Base-by-base conservation (phyloP, 306 rosid genomes). In the Trifolium pratense region DNA sequence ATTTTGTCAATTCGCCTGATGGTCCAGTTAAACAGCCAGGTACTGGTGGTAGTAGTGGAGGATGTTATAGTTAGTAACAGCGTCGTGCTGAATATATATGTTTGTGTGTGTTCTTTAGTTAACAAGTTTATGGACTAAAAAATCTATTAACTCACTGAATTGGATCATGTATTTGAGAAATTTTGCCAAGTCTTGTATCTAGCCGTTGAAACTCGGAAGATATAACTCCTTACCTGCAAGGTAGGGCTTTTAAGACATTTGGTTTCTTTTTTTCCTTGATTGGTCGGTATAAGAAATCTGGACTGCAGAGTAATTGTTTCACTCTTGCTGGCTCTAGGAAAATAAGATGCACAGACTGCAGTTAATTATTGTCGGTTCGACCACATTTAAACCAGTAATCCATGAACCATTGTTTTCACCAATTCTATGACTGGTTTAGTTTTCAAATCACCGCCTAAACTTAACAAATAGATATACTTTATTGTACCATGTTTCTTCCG, bases 1-100 rank as follows among this genome's bases (percentile, higher is more conserved):
- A 93, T 82, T 89, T 93, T 60, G 83, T 91, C 78, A 93, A 89
- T 80, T 84, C 96, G 16, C 85, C 90, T 21, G 78, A 81, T 80
- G 75, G 97, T 62, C 98, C 97, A 23, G 66, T 93, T 37, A 84
- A 74, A 58, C 75, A 83, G 71, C 63, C 87, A 91, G 97, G 97
- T 93, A 79, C 37, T 79, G 9, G 32, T 29, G 32, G 3, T 15
- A 6, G 6, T 26, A 26, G 75, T 21, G 61, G 29, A 56, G 45
- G 51, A 40, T 39, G 9, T 48, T 72, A 49, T 62, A 32, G 37
- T 34, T 59, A 61, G 17, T 74, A 52, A 43, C 42, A 18, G 45
- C 51, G 11, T n/a, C 16, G 55, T 75, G 73, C 59, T 52, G 21
- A 65, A 9, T 64, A 66, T 56, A 21, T 67, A 20, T 66, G 29